Percentiles rank a stretch among this genome's conserved stretches.
phyloP scores from a whole-genome alignment of 768 basidiomycete species.

The Glaciozyma antarctica region DNA sequence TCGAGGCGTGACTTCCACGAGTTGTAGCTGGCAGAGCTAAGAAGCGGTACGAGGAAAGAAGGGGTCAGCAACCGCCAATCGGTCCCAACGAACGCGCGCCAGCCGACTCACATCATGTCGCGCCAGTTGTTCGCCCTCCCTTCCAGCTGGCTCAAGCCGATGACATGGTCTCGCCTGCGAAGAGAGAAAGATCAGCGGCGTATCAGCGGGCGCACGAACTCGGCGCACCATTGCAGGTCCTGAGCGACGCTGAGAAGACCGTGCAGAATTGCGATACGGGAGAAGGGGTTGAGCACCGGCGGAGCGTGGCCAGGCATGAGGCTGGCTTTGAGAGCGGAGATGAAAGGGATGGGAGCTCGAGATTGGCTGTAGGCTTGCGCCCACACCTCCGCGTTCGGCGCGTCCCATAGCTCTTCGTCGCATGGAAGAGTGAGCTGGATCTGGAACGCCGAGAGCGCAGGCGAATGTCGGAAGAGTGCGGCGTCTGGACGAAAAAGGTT shows the following conservation, averaged over 20 bases:
- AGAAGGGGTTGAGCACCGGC: slow-evolving; percentile 31
- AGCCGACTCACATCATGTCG: slow-evolving; percentile 25
- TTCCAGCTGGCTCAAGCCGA: slow-evolving; percentile 32
- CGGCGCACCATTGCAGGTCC: slow-evolving; percentile 31
- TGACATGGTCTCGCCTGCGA: slow-evolving; percentile 29
- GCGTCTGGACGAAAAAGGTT: slow-evolving; percentile 47
- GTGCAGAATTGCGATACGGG: slow-evolving; percentile 29
- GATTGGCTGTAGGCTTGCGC: slow-evolving; percentile 15
- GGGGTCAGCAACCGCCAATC: background rate
- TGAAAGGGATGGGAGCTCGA: slow-evolving; percentile 30
- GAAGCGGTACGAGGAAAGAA: too few relatives aligned
- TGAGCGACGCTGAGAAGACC: slow-evolving; percentile 32
- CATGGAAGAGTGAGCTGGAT: slow-evolving; percentile 32
- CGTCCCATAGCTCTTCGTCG: slow-evolving; percentile 34
- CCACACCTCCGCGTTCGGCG: slow-evolving; percentile 29
- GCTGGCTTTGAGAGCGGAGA: slow-evolving; percentile 34
- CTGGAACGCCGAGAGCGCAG: slow-evolving; percentile 35
- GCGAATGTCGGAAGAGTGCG: slow-evolving; percentile 67
- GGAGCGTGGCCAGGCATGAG: slow-evolving; percentile 25
- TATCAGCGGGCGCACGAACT: background rate
- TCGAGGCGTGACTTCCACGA: slow-evolving; percentile 34
- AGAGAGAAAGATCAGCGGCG: background rate
- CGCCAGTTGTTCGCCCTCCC: slow-evolving; percentile 31
- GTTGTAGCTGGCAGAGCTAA: slow-evolving; percentile 32
- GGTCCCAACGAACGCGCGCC: background rate